Conservation (phyloP, 2,329 filamentous ascomycete genomes). For the Fusarium fracticaudum region DNA sequence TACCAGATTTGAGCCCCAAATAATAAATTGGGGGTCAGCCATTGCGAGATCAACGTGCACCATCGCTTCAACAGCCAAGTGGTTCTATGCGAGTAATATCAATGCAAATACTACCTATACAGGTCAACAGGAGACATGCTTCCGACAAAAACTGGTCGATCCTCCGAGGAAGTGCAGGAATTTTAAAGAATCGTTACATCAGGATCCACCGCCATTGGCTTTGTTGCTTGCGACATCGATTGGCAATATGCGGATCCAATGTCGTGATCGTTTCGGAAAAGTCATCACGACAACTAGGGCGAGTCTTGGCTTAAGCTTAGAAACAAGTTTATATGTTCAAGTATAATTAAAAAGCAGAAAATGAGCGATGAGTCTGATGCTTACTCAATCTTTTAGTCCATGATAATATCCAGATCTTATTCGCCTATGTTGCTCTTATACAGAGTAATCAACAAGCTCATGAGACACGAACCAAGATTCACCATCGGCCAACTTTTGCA, state of each 20-base stretch:
- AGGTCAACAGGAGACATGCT: background rate
- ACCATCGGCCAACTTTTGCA: background rate
- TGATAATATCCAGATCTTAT: rapidly evolving
- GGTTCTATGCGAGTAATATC: background rate
- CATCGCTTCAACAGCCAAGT: background rate
- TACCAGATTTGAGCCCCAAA: background rate
- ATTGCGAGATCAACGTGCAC: background rate
- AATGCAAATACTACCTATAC: background rate
- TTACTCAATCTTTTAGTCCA: background rate
- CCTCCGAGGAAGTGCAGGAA: background rate
- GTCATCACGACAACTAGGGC: background rate
- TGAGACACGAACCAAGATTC: background rate
- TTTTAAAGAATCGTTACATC: background rate
- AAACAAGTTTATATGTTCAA: background rate
- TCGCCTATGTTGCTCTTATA: no score
- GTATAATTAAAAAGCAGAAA: no score
- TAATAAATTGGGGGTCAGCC: background rate
- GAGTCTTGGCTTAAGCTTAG: background rate
- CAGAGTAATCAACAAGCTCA: no score
- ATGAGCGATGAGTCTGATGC: rapidly evolving
- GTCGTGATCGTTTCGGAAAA: background rate
- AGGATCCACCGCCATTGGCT: background rate
- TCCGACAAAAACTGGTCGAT: background rate
- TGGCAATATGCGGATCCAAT: background rate
- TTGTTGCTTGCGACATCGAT: background rate